A percentile compares a stretch with the other conserved stretches of the same genome.
phyloP scores from a whole-genome alignment of 495 filamentous ascomycete genomes.

The Neurospora sp. region DNA sequence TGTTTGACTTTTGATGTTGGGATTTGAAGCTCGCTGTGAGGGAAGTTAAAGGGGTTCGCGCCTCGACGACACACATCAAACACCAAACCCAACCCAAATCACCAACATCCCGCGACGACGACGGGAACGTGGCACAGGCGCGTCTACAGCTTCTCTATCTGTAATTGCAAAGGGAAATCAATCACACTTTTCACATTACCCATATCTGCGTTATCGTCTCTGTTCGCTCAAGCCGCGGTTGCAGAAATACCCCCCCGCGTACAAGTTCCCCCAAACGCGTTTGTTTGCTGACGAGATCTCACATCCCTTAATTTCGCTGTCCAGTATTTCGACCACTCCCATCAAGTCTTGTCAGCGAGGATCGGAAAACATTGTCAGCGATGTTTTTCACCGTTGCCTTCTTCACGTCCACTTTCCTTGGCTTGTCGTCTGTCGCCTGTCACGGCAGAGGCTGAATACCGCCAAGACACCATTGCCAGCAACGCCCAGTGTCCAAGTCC shows the following conservation, averaged over 20 bases:
- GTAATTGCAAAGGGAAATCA: background rate
- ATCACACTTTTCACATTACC: background rate
- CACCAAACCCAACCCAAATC: too few relatives aligned
- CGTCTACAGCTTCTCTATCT: too few relatives aligned
- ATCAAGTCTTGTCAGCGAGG: background rate
- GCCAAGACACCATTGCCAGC: background rate
- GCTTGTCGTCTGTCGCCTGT: too few relatives aligned
- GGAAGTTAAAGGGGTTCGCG: background rate
- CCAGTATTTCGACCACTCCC: background rate
- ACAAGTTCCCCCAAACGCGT: background rate
- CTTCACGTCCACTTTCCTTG: too few relatives aligned
- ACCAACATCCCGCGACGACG: too few relatives aligned
- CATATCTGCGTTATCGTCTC: too few relatives aligned
- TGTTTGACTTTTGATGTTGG: background rate
- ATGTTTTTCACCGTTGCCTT: too few relatives aligned
- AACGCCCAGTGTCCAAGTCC: background rate
- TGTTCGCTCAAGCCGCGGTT: background rate
- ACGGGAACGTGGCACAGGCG: too few relatives aligned
- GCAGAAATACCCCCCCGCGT: background rate
- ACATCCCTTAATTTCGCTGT: background rate
- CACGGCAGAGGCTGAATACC: background rate
- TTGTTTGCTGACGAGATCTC: background rate
- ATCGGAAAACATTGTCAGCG: too few relatives aligned
- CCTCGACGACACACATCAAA: too few relatives aligned
- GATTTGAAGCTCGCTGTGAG: background rate